Evolutionary conservation across 169 alveolate species (phyloP).

Genomic region (Amoebophrya sp.): DNA sequence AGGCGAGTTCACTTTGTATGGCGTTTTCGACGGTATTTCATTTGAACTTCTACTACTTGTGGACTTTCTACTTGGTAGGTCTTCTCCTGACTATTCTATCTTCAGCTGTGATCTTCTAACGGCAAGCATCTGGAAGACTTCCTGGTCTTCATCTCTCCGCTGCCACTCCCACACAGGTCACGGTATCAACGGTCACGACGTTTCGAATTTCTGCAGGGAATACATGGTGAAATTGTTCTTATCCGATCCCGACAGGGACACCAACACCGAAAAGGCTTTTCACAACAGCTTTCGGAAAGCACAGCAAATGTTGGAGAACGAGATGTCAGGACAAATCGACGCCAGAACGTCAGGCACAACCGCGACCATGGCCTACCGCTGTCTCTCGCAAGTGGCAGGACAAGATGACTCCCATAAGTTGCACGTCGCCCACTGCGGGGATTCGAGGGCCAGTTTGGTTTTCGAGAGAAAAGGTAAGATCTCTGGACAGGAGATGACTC

Average conservation of each 20-base stretch:
- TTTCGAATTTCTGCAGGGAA: constrained; percentile 63
- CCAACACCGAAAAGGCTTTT: constrained; percentile 43
- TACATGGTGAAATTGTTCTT: constrained; percentile 32
- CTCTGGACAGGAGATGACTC: constrained; percentile 53
- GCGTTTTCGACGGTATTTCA: constrained; percentile 60
- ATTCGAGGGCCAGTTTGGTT: no score
- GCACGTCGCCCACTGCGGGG: constrained; percentile 35
- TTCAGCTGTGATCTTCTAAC: no score
- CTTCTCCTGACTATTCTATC: no score
- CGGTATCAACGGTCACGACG: constrained; percentile 72
- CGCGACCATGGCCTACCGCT: not conserved
- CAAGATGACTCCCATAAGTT: no score
- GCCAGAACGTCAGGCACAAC: not conserved
- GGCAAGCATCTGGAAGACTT: no score
- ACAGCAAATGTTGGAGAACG: constrained; percentile 34
- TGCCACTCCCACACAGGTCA: constrained; percentile 55
- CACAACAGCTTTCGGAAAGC: constrained; percentile 45
- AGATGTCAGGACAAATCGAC: not conserved
- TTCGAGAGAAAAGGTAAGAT: no score
- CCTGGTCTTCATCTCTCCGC: no score
- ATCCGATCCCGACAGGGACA: not conserved
- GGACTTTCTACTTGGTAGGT: no score
- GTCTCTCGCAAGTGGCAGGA: no score
- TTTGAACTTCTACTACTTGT: no score
- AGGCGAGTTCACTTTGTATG: constrained; percentile 44